A percentile compares a stretch with the other conserved stretches of the same genome.
Conservation (phyloP, 108 stramenopile species). For the Mediolabrus comicus region DNA sequence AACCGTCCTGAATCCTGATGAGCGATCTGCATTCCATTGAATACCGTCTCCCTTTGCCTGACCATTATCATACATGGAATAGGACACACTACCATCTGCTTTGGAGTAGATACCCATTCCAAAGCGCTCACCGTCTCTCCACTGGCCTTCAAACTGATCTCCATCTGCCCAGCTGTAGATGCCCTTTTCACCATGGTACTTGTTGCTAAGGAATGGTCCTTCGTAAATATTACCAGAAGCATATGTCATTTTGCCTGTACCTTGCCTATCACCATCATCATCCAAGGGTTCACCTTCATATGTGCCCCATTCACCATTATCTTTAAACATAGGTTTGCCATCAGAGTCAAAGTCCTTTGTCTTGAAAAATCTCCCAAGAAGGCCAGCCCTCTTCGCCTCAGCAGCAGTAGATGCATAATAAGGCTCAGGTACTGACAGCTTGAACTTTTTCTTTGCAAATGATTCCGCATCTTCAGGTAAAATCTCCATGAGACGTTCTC, state of each 20-base stretch:
- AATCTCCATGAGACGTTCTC: constrained; percentile 2
- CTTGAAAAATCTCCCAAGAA: constrained; percentile 14
- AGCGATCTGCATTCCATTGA: constrained; percentile 23
- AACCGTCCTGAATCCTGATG: background rate
- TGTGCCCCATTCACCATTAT: constrained; percentile 30
- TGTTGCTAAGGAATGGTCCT: constrained; percentile 19
- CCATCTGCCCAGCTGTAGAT: constrained; percentile 28
- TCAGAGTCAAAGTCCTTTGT: background rate
- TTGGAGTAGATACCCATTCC: constrained; percentile 18
- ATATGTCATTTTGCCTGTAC: constrained; percentile 37
- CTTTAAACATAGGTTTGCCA: constrained; percentile 22
- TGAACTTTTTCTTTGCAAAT: constrained; percentile 5
- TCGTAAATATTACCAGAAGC: constrained; percentile 16
- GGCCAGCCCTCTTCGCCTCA: constrained; percentile 2
- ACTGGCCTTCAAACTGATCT: constrained; percentile 21
- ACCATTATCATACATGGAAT: constrained; percentile 11
- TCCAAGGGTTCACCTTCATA: constrained; percentile 26
- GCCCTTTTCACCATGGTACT: constrained; percentile 25
- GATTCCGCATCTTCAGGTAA: constrained; percentile 4
- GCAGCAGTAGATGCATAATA: background rate
- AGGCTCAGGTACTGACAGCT: constrained; percentile 1
- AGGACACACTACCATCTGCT: constrained; percentile 13
- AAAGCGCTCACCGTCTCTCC: constrained; percentile 24
- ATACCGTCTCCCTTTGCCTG: constrained; percentile 23
- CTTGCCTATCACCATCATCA: constrained; percentile 11